Conservation (phyloP, 2,329 filamentous ascomycete species). For the Diplodia seriata region DNA sequence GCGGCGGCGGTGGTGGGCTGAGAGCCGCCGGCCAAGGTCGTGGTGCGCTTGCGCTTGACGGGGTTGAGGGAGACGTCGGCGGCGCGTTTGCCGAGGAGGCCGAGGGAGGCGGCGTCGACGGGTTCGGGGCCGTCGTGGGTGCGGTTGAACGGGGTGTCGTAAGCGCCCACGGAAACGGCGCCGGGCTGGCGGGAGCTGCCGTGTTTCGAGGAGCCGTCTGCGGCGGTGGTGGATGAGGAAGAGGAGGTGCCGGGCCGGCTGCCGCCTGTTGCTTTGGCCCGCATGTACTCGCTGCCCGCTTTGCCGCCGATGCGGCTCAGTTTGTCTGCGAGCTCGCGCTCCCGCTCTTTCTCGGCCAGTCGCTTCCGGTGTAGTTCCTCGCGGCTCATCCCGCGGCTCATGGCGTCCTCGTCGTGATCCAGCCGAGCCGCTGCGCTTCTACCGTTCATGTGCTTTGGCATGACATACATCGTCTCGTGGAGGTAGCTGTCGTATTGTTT, state of each 20-base stretch:
- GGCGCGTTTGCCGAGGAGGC: constrained; percentile 54
- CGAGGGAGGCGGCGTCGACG: constrained; percentile 47
- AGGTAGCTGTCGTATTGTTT: constrained; percentile 64
- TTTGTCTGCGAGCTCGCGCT: constrained; percentile 73
- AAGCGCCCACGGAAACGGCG: constrained; percentile 33
- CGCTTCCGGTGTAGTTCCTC: constrained; percentile 71
- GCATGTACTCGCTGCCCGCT: constrained; percentile 75
- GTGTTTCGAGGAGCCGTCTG: not conserved
- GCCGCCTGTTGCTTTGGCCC: constrained; percentile 41
- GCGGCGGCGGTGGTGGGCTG: constrained; percentile 39
- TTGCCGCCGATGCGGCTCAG: constrained; percentile 68
- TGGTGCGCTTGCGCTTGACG: constrained; percentile 52
- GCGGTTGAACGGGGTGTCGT: constrained; percentile 33
- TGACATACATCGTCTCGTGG: constrained; percentile 58
- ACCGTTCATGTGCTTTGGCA: constrained; percentile 41
- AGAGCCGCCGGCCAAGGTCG: constrained; percentile 33
- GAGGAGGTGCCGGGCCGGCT: not conserved
- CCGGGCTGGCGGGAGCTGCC: constrained; percentile 5
- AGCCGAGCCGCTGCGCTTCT: constrained; percentile 67
- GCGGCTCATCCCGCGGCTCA: constrained; percentile 63
- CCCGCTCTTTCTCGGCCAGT: constrained; percentile 72
- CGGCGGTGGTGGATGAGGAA: too few species aligned
- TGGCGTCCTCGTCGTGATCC: constrained; percentile 68
- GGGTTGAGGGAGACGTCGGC: constrained; percentile 51
- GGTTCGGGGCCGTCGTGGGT: not conserved